phyloP scores from a whole-genome alignment of 2,329 filamentous ascomycete species.

The Metarhizium robertsii region DNA sequence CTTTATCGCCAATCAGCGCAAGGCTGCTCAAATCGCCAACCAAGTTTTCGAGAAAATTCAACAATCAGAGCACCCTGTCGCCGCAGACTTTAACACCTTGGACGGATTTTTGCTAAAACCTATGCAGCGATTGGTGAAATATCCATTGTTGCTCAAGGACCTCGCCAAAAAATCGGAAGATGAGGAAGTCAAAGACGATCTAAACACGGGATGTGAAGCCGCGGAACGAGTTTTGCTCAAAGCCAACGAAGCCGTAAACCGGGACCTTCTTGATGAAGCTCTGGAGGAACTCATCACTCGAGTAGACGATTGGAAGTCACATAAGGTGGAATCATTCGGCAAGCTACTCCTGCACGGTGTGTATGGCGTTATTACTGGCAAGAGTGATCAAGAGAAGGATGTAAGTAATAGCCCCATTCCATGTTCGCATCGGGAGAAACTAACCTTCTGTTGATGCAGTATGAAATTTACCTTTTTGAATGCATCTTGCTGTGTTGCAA shows the following conservation, averaged over 20 bases:
- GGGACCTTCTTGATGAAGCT: conserved; percentile 75
- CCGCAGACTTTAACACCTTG: conserved; percentile 76
- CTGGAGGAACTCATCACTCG: conserved; percentile 70
- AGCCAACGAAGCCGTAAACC: conserved; percentile 85
- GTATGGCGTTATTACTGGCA: conserved; percentile 83
- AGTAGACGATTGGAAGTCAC: conserved; percentile 96
- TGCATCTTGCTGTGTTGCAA: conserved; percentile 95
- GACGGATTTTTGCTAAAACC: conserved; percentile 93
- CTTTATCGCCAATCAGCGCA: conserved; percentile 93
- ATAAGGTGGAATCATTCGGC: conserved; percentile 85
- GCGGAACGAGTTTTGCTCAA: conserved; percentile 73
- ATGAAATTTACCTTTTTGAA: conserved; percentile 96
- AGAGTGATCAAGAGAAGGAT: conserved; percentile 86
- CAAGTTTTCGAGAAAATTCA: conserved; percentile 81
- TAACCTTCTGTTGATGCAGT: conserved; percentile 42
- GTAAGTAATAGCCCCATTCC: conserved; percentile 36
- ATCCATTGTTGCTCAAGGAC: conserved; percentile 86
- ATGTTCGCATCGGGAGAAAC: not conserved
- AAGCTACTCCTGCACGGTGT: conserved; percentile 80
- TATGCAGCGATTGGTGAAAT: conserved; percentile 92
- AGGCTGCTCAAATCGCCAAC: conserved; percentile 76
- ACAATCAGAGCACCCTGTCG: conserved; percentile 66
- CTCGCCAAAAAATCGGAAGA: conserved; percentile 77
- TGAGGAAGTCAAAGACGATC: conserved; percentile 59
- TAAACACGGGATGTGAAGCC: conserved; percentile 68